phyloP scores from a whole-genome alignment of 257 asterid genomes.

The Forsythia viridissima region DNA sequence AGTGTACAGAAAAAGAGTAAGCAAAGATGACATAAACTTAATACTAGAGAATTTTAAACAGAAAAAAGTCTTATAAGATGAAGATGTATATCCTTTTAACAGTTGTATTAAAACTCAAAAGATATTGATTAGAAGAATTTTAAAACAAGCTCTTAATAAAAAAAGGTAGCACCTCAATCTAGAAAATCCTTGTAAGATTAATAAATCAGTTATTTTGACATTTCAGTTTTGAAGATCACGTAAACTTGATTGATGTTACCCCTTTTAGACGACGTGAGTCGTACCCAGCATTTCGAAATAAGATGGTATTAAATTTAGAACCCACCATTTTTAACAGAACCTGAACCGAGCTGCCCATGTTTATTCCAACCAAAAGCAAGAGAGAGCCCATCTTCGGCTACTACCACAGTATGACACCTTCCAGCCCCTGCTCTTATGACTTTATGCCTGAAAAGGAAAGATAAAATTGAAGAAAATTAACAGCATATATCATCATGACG shows the following conservation, averaged over 20 bases:
- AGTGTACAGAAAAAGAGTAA: not conserved
- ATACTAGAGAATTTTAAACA: not conserved
- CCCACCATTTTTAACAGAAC: slow-evolving; percentile 81
- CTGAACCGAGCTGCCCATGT: slow-evolving; percentile 92
- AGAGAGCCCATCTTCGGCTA: slow-evolving; percentile 74
- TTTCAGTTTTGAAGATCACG: not conserved
- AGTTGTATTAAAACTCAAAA: not conserved
- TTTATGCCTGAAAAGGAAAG: slow-evolving; percentile 54
- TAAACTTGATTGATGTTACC: not conserved
- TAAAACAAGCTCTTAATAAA: too few species aligned
- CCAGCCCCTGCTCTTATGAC: slow-evolving; percentile 79
- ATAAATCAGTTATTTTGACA: not conserved
- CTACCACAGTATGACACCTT: slow-evolving; percentile 82
- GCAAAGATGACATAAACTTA: not conserved
- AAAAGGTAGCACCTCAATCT: too few species aligned
- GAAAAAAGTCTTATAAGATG: not conserved
- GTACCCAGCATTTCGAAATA: not conserved
- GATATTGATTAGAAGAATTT: not conserved
- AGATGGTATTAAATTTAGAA: not conserved
- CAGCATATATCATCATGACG: not conserved
- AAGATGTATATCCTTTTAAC: not conserved
- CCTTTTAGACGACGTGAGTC: not conserved
- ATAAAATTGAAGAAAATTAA: slow-evolving; percentile 1
- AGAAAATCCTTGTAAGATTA: not conserved
- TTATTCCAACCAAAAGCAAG: slow-evolving; percentile 97